Percentiles rank a stretch among this genome's conserved stretches.
Conservation (phyloP, 2,329 filamentous ascomycete genomes). For the Talaromyces sp. region DNA sequence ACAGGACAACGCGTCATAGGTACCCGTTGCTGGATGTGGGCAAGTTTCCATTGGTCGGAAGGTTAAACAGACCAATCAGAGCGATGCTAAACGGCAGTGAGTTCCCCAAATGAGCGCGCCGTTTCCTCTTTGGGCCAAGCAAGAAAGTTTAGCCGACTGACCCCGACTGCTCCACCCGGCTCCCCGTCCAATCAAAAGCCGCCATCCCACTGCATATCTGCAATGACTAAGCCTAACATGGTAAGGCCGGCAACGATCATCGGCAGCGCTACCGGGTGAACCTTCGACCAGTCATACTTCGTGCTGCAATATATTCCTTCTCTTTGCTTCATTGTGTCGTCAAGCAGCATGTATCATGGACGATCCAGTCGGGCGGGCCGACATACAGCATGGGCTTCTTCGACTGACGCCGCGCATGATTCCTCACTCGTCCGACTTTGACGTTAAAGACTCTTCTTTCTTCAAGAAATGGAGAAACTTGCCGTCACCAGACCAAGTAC, state of each 20-base stretch:
- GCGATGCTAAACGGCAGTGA: not conserved
- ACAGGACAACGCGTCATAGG: not conserved
- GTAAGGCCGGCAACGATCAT: not conserved
- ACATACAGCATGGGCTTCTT: not conserved
- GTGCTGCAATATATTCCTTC: no score
- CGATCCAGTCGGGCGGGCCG: no score
- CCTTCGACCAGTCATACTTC: no score
- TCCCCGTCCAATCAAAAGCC: no score
- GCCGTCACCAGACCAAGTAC: conserved; percentile 16
- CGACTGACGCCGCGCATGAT: conserved; percentile 6
- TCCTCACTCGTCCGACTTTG: conserved; percentile 12
- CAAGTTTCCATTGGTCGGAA: not conserved
- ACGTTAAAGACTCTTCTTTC: conserved; percentile 14
- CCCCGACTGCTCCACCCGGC: no score
- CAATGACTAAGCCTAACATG: not conserved
- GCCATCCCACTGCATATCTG: no score
- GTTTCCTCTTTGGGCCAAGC: not conserved
- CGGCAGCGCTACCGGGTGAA: no score
- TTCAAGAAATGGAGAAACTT: conserved; percentile 14
- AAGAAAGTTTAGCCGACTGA: not conserved
- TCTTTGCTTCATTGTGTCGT: no score
- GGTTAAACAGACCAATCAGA: not conserved
- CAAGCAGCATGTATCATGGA: no score
- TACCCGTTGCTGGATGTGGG: not conserved
- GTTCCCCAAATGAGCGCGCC: not conserved